A percentile compares a stretch with the other conserved stretches of the same genome.
phyloP scores from a whole-genome alignment of 305 asterid genomes.

The Fraxinus albicans region DNA sequence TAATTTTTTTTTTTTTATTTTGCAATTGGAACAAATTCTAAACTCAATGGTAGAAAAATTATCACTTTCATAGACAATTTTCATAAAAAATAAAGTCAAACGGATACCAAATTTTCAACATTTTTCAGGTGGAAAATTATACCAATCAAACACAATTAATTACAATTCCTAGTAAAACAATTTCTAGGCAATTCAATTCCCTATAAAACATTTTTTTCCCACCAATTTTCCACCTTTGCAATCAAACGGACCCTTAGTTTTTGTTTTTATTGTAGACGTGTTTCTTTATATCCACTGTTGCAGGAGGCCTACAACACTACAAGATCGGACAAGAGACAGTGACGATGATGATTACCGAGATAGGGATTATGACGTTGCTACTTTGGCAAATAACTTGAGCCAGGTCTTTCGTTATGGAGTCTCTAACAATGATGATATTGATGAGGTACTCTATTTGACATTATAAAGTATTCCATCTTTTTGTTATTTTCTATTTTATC shows the following conservation, averaged over 20 bases:
- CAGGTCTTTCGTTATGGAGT: slow-evolving; percentile 70
- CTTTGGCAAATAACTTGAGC: slow-evolving; percentile 65
- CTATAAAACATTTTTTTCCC: too few relatives aligned
- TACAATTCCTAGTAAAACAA: too few relatives aligned
- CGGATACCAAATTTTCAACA: too few relatives aligned
- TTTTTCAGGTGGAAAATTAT: too few relatives aligned
- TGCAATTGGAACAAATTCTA: too few relatives aligned
- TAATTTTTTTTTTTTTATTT: too few relatives aligned
- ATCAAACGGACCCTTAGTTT: background rate
- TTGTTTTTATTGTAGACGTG: background rate
- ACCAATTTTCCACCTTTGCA: too few relatives aligned
- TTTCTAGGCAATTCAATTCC: too few relatives aligned
- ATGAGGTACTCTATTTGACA: slow-evolving; percentile 42
- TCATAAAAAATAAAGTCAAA: too few relatives aligned
- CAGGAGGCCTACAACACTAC: slow-evolving; percentile 76
- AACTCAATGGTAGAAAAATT: too few relatives aligned
- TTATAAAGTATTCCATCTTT: background rate
- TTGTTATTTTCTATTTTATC: background rate
- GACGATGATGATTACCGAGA: slow-evolving; percentile 75
- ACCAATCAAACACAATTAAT: too few relatives aligned
- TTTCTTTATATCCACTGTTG: slow-evolving; percentile 15
- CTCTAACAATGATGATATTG: slow-evolving; percentile 51
- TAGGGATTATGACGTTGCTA: slow-evolving; percentile 68
- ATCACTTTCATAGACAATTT: too few relatives aligned
- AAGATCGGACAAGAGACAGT: slow-evolving; percentile 64